Evolutionary conservation across 306 rosid genomes (phyloP).

Genomic region (Dryas octopetala): DNA sequence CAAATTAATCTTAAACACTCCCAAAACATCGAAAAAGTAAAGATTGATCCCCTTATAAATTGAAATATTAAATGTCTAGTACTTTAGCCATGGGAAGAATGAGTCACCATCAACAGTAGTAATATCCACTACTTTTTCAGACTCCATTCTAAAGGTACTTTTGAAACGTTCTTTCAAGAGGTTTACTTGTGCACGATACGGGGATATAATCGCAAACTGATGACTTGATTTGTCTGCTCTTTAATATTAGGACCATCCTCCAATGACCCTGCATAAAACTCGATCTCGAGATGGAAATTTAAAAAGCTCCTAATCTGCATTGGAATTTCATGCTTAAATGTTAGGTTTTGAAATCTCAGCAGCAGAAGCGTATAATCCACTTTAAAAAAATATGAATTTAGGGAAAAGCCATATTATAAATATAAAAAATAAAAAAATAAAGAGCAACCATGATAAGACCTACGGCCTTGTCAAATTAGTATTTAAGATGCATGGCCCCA

Average conservation of each 20-base stretch:
- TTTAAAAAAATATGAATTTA: neutral
- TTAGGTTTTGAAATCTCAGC: neutral
- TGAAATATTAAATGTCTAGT: constrained; percentile 1
- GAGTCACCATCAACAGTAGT: constrained; percentile 68
- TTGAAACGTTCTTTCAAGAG: constrained; percentile 75
- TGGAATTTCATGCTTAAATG: neutral
- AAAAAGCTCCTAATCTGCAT: constrained; percentile 76
- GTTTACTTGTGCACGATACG: constrained; percentile 80
- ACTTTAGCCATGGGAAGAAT: constrained; percentile 3
- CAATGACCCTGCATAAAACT: constrained; percentile 71
- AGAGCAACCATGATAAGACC: neutral
- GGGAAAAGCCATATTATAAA: neutral
- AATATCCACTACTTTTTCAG: constrained; percentile 78
- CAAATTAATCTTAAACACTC: neutral
- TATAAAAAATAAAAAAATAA: too few relatives aligned
- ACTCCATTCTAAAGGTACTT: constrained; percentile 61
- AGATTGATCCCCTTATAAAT: neutral
- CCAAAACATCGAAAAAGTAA: neutral
- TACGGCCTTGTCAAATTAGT: constrained; percentile 2
- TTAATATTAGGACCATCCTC: constrained; percentile 65
- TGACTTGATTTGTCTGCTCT: constrained; percentile 69
- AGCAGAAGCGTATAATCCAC: neutral
- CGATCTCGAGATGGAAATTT: constrained; percentile 55
- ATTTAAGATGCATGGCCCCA: constrained; percentile 38
- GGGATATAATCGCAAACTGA: constrained; percentile 81